Percentiles rank a stretch among this genome's conserved stretches.
phyloP scores from a whole-genome alignment of 139 green algal genomes.

The Spirogloea muscicola region DNA sequence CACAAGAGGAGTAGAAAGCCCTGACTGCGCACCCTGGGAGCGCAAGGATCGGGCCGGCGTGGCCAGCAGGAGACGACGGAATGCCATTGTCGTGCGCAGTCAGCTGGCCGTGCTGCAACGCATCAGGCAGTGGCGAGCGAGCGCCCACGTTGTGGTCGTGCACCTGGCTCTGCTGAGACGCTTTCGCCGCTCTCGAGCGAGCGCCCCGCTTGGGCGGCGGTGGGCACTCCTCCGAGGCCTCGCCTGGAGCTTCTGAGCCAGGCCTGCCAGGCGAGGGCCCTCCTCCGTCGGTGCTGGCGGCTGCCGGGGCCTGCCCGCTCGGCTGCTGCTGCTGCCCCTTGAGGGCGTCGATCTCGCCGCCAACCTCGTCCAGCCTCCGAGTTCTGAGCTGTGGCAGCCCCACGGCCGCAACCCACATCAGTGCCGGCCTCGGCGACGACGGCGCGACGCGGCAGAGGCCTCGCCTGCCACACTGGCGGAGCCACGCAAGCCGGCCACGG shows the following conservation, averaged over 20 bases:
- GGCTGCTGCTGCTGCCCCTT: background rate
- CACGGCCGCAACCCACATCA: too few species aligned
- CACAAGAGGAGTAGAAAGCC: too few species aligned
- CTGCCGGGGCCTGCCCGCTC: background rate
- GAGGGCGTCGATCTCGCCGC: background rate
- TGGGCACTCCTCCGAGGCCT: background rate
- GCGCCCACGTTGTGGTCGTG: too few species aligned
- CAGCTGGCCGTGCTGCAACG: background rate
- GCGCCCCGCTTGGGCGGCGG: background rate
- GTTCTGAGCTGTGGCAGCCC: slow-evolving; percentile 6
- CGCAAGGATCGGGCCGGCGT: too few species aligned
- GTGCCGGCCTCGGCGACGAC: background rate
- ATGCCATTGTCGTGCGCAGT: background rate
- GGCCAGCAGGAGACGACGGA: too few species aligned
- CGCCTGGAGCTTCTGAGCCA: background rate
- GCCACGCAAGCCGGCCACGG: background rate
- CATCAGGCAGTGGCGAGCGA: background rate
- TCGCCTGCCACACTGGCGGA: too few species aligned
- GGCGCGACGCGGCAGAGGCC: background rate
- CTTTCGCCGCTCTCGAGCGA: too few species aligned
- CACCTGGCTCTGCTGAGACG: too few species aligned
- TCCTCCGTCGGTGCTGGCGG: background rate
- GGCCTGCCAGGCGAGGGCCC: background rate
- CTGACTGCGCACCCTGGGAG: too few species aligned
- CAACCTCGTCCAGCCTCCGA: slow-evolving; percentile 21